Percentiles rank a stretch among this genome's conserved stretches.
phyloP scores from a whole-genome alignment of 23 red algal genomes.

The Gracilaria caudata region DNA sequence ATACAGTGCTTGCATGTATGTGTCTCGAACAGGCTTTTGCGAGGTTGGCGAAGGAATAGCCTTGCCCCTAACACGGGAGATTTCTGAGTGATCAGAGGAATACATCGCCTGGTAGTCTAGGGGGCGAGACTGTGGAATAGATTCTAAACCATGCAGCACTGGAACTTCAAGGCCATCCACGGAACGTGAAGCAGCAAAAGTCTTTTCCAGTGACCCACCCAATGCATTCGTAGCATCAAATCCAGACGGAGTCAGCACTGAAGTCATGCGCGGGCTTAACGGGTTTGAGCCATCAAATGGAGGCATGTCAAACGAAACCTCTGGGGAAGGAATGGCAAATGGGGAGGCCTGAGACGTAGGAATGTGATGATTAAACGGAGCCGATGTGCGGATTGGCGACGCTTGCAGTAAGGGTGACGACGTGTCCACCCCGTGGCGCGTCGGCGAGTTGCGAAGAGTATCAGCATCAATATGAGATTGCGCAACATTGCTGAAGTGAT shows the following conservation, averaged over 20 bases:
- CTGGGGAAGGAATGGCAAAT: background rate
- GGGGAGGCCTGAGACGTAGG: background rate
- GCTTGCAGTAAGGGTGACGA: background rate
- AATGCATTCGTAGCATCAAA: slow-evolving; percentile 21
- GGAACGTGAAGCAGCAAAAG: slow-evolving; percentile 3
- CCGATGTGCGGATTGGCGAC: slow-evolving; percentile 4
- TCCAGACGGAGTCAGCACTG: slow-evolving; percentile 1
- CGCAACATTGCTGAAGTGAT: background rate
- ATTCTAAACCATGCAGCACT: slow-evolving; percentile 12
- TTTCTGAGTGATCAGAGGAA: background rate
- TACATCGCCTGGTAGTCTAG: slow-evolving; percentile 3
- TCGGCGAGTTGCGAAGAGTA: background rate
- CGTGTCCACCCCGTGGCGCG: background rate
- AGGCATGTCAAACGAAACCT: slow-evolving; percentile 14
- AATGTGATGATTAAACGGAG: background rate
- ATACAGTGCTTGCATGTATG: slow-evolving; percentile 59
- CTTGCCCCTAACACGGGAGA: background rate
- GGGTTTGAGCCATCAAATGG: background rate
- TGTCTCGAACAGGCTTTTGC: slow-evolving; percentile 9
- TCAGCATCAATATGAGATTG: background rate
- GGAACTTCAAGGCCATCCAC: background rate
- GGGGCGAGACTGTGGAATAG: slow-evolving; percentile 5
- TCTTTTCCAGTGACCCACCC: background rate
- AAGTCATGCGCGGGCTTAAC: background rate
- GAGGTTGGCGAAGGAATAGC: background rate